Base-by-base conservation (phyloP, 345 rosid species). In the Brassica rapa region DNA sequence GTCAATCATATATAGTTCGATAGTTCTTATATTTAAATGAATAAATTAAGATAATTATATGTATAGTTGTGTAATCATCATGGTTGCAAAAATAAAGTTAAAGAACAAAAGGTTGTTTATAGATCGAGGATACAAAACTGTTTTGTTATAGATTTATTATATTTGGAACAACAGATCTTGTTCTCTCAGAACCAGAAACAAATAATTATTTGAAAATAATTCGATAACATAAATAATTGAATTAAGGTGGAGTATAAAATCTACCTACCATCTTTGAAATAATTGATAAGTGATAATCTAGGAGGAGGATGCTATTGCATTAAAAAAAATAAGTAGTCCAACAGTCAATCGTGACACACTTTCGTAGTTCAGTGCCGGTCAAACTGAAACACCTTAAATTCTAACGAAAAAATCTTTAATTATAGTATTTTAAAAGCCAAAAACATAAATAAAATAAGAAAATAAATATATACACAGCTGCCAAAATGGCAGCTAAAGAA, bases 341-440 rank as follows among this genome's bases (percentile, higher is more conserved):
- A 62, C 41, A 70, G 62, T 70, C 80, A 70, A 77, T 70, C 46
- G 23, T 63, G 80, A n/a, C 23, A 49, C 51, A 62, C 70, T 70
- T 68, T 24, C 35, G 2, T n/a, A 46, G 74, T 77, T 39, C 57
- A 77, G 43, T 8, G 64, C 57, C 70, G 75, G 75, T 77, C 75
- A 70, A 51, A 10, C 7, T 30, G n/a, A 33, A 23, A 24, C 75
- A 77, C 62, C 70, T 69, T 51, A 69, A 23, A 23, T 76, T 62
- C 74, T 19, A 46, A 46, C 39, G 8, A 51, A 61, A 0, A 2
- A 9, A 60, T 32, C 63, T 23, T 46, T 9, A 4, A 24, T 21
- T 55, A 66, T 6, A 27, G 30, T 75, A 24, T 7, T 74, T 14
- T 46, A 49, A 4, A 49, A 32, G 29, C 14, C 27, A 51, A 61